phyloP scores from a whole-genome alignment of 306 rosid genomes.

The Medicago arabica region DNA sequence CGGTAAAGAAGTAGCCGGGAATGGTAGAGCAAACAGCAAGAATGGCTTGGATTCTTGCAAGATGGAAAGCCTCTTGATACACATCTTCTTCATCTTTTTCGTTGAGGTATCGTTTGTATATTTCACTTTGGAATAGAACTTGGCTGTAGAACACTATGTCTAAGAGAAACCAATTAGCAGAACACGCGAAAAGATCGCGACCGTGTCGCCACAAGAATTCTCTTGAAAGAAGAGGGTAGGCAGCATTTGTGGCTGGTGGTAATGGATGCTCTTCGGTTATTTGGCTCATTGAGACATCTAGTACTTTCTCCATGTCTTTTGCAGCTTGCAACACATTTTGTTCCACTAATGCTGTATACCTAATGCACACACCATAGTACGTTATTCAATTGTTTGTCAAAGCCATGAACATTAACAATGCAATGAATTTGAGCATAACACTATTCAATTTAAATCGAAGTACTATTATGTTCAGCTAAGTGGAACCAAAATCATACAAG shows the following conservation, averaged over 20 bases:
- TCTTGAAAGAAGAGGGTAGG: conserved; percentile 55
- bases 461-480: not conserved
- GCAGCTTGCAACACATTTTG: conserved; percentile 72
- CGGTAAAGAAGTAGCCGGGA: conserved; percentile 79
- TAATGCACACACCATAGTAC: conserved; percentile 23
- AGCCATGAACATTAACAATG: not conserved
- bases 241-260: conserved; percentile 1
- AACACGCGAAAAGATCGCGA: conserved; percentile 67
- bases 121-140: conserved; percentile 69
- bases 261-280: conserved; percentile 53
- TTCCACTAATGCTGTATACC: conserved; percentile 85
- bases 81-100: rapidly evolving
- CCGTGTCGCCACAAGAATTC: conserved; percentile 66
- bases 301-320: conserved; percentile 77
- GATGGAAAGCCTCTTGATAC: conserved; percentile 46
- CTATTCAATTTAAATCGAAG: not conserved
- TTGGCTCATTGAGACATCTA: conserved; percentile 54
- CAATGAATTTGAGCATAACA: not conserved
- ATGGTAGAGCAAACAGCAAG: conserved; percentile 65
- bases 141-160: conserved; percentile 79
- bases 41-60: conserved; percentile 66
- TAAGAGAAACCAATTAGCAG: conserved; percentile 63
- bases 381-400: not conserved
- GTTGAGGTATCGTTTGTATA: conserved; percentile 40
- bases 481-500: not conserved